Percentiles rank a stretch among this genome's conserved stretches.
phyloP scores from a whole-genome alignment of 306 rosid species.

The Malus sieversii region DNA sequence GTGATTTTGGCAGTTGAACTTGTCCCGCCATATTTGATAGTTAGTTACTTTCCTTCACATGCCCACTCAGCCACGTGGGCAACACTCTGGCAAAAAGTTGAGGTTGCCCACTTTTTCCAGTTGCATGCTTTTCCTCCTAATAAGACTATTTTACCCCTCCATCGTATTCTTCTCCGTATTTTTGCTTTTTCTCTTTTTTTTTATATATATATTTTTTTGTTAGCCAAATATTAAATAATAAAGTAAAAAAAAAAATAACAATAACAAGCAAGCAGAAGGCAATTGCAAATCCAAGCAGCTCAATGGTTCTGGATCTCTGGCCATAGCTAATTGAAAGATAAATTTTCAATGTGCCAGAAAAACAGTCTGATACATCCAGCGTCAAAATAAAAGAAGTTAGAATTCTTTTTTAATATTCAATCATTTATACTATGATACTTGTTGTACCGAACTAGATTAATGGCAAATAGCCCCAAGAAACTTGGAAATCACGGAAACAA shows the following conservation, averaged over 20 bases:
- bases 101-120: background rate
- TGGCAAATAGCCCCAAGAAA: background rate
- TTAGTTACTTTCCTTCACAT: constrained; percentile 23
- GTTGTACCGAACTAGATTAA: accelerated
- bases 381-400: accelerated
- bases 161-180: background rate
- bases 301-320: too few species aligned
- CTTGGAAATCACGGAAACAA: constrained; percentile 25
- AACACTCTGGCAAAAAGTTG: background rate
- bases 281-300: background rate
- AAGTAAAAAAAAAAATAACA: background rate
- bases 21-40: background rate
- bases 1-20: constrained; percentile 14
- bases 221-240: background rate
- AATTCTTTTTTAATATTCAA: too few species aligned
- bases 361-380: accelerated
- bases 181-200: background rate
- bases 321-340: too few species aligned
- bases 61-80: background rate
- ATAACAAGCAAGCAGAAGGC: background rate
- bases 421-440: accelerated
- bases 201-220: background rate
- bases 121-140: background rate
- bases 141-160: background rate
- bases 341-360: background rate